phyloP scores from a whole-genome alignment of 768 basidiomycete genomes.

The Artomyces pyxidatus region DNA sequence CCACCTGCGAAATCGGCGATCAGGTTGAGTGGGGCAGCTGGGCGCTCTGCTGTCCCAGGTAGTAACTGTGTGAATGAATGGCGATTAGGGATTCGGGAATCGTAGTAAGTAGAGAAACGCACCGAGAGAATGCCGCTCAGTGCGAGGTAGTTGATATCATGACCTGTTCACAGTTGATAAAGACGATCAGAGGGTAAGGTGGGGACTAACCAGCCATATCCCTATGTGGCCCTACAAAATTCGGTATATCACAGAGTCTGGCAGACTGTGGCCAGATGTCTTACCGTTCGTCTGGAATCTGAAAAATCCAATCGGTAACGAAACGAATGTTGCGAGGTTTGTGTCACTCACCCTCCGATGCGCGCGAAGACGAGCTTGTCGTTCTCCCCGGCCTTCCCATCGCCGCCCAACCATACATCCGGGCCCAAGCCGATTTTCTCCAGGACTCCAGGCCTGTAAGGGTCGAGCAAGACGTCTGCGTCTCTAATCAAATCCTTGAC shows the following conservation, averaged over 20 bases:
- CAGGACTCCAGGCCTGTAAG: slow-evolving; percentile 77
- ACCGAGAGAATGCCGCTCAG: slow-evolving; percentile 70
- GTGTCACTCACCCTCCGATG: slow-evolving; percentile 57
- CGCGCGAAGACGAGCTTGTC: slow-evolving; percentile 65
- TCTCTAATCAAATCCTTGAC: slow-evolving; percentile 48
- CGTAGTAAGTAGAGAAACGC: slow-evolving; percentile 15
- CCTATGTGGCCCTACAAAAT: slow-evolving; percentile 54
- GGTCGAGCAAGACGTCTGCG: slow-evolving; percentile 79
- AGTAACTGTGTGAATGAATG: slow-evolving; percentile 53
- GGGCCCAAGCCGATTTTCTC: slow-evolving; percentile 74
- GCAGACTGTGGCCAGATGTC: too few species aligned
- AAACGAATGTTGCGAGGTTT: too few species aligned
- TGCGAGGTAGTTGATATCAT: slow-evolving; percentile 82
- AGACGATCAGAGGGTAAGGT: neutral
- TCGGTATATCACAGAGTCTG: too few species aligned
- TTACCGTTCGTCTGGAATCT: too few species aligned
- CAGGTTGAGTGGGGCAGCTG: slow-evolving; percentile 65
- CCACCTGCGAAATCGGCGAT: slow-evolving; percentile 82
- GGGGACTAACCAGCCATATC: slow-evolving; percentile 61
- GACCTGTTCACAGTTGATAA: slow-evolving; percentile 35
- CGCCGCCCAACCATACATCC: slow-evolving; percentile 54
- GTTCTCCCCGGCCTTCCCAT: slow-evolving; percentile 41
- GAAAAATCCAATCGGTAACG: too few species aligned
- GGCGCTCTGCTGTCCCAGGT: slow-evolving; percentile 55
- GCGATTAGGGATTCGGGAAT: neutral